Evolutionary conservation across 345 rosid species (phyloP).

Genomic region (Lepidium aucheri): DNA sequence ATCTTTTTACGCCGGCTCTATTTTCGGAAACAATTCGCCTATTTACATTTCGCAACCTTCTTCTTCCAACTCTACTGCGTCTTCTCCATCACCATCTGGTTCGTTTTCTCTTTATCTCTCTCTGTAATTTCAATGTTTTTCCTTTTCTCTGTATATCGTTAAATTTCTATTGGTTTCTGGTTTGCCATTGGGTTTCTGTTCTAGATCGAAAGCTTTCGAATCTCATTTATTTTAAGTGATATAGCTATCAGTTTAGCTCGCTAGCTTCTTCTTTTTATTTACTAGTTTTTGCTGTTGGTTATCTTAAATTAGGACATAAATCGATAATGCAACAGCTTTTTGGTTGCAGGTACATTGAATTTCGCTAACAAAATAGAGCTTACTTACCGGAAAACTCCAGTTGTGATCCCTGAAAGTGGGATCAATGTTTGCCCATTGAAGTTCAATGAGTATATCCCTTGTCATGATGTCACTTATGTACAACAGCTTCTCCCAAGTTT

Average conservation of each 20-base stretch:
- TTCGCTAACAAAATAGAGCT: conserved; percentile 48
- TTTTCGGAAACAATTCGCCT: conserved; percentile 63
- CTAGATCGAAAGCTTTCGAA: background rate
- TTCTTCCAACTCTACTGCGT: conserved; percentile 6
- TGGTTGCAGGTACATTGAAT: conserved; percentile 36
- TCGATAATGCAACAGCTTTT: conserved; percentile 1
- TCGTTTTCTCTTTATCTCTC: conserved; percentile 10
- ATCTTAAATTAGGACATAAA: background rate
- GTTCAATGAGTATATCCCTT: conserved; percentile 84
- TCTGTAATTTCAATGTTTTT: conserved; percentile 18
- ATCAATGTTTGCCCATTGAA: conserved; percentile 64
- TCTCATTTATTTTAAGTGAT: background rate
- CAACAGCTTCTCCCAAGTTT: conserved; percentile 51
- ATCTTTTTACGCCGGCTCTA: conserved; percentile 74
- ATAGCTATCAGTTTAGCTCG: background rate
- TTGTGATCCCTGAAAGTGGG: conserved; percentile 50
- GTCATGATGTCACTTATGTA: conserved; percentile 66
- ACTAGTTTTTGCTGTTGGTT: background rate
- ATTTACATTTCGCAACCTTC: conserved; percentile 38
- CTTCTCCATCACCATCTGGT: conserved; percentile 30
- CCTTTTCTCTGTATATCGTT: conserved; percentile 2
- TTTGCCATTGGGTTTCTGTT: background rate
- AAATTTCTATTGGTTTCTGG: background rate
- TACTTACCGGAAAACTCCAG: conserved; percentile 46
- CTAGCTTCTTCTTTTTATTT: background rate